Evolutionary conservation across 495 filamentous ascomycete genomes (phyloP), one percentile per base, ranked within the genome.

Genomic region (Aspergillus indologenus): DNA sequence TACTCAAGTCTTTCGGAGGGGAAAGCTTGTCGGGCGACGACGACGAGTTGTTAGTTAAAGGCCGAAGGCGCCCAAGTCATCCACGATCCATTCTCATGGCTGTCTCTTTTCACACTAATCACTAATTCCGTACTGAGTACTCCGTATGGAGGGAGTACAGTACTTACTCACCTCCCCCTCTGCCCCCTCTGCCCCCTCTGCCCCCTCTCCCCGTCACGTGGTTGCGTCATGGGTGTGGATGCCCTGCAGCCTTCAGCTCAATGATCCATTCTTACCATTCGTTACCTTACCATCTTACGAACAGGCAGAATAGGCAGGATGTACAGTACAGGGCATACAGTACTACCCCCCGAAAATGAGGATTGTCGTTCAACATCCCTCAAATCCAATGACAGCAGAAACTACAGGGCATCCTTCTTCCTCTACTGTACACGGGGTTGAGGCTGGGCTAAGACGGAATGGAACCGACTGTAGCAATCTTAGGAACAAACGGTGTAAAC

Each of bases 131-230:
- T 40, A 7, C 12, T 11, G 5, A 40, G 12, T 7, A 29, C 26
- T 29, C 9, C 26, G 26, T 29, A 9, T 9, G n/a, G n/a, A n/a
- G n/a, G n/a, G n/a, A n/a, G n/a, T n/a, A n/a, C n/a, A n/a, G n/a
- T n/a, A n/a, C n/a, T n/a, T n/a, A n/a, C n/a, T n/a, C n/a, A n/a
- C n/a, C n/a, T 40, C 12, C 12, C 34, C 12, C 34, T 14, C 34
- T 40, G 2, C 12, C 34, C 34, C 2, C 34, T 40, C 12, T 15
- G 5, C 5, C 34, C 12, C 12, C 56, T 29, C 51, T 48, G 47
- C 52, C 54, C 58, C 59, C 61, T n/a, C n/a, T n/a, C 52, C 53
- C 61, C 69, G 68, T 78, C 75, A 78, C 75, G 75, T 78, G 75
- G 69, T 66, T 68, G 68, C 69, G 71, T 75, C 71, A 76, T 75